These are phyloP conservation scores for Elsinoe fawcettii DNA, from an alignment of 2,329 filamentous ascomycete species.

Conservation along the genomic window DNA sequence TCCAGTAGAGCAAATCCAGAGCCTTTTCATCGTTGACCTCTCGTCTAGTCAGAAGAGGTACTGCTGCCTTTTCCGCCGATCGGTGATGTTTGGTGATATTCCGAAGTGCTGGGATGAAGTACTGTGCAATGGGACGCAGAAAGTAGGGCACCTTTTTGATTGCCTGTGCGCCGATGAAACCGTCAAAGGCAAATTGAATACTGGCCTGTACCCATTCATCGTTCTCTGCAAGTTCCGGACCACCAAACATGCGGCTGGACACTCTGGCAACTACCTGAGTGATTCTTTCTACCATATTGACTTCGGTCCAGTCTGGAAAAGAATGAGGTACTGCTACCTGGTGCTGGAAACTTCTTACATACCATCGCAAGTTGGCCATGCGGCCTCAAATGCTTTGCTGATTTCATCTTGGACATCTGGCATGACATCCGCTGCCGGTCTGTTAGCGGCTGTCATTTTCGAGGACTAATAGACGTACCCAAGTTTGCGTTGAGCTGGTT, in stretches of 20 bases:
- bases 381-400: conserved; percentile 19
- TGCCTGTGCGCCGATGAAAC: conserved; percentile 26
- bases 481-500: conserved; percentile 24
- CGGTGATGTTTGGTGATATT: conserved; percentile 25
- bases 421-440: conserved; percentile 17
- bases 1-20: conserved; percentile 26
- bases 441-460: not conserved
- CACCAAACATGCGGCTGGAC: conserved; percentile 28
- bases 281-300: conserved; percentile 22
- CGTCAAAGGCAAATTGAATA: conserved; percentile 26
- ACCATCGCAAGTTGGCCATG: not conserved
- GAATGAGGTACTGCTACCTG: not conserved
- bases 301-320: conserved; percentile 23
- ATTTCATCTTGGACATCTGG: conserved; percentile 23
- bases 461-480: not conserved
- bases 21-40: conserved; percentile 17
- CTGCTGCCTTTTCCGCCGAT: conserved; percentile 21
- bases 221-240: conserved; percentile 22
- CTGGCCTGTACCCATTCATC: conserved; percentile 28
- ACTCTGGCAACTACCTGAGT: conserved; percentile 26
- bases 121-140: conserved; percentile 24
- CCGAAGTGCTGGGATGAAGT: conserved; percentile 24
- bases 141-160: conserved; percentile 22
- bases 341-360: not conserved
- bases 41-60: conserved; percentile 25